Evolutionary conservation across 73 alveolate genomes (phyloP).

Genomic region (Urostyla sp.): DNA sequence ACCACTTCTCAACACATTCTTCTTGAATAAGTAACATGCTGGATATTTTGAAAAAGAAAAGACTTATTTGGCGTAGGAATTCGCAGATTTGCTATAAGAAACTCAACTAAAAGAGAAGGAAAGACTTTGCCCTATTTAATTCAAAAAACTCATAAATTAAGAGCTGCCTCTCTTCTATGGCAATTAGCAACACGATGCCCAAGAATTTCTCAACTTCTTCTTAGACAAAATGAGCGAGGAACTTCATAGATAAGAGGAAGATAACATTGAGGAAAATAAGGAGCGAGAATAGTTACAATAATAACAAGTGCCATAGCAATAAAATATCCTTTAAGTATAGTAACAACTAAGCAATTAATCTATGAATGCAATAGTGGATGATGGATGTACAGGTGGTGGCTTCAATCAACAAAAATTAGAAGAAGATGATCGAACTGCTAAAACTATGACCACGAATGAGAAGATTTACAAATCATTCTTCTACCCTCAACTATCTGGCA

Average conservation of each 20-base stretch:
- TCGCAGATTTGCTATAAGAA: slow-evolving; percentile 31
- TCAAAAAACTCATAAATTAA: slow-evolving; percentile 61
- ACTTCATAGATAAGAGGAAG: slow-evolving; percentile 51
- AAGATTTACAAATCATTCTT: slow-evolving; percentile 33
- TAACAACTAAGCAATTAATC: too few relatives aligned
- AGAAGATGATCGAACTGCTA: too few relatives aligned
- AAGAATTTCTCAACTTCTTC: slow-evolving; percentile 72
- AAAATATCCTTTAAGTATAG: too few relatives aligned
- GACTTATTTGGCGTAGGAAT: slow-evolving; percentile 12
- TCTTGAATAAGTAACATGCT: not conserved
- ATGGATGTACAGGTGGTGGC: too few relatives aligned
- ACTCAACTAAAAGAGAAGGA: slow-evolving; percentile 2
- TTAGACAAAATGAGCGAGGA: slow-evolving; percentile 77
- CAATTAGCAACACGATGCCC: slow-evolving; percentile 67
- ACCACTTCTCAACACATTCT: slow-evolving; percentile 68
- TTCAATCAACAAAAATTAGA: too few relatives aligned
- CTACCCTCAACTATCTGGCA: too few relatives aligned
- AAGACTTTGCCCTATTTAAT: slow-evolving; percentile 23
- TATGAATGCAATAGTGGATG: too few relatives aligned
- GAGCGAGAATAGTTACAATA: too few relatives aligned
- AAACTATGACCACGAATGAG: slow-evolving; percentile 37
- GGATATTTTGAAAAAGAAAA: not conserved
- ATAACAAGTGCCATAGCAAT: too few relatives aligned
- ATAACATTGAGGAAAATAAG: slow-evolving; percentile 1
- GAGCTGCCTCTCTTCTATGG: slow-evolving; percentile 67